Base-by-base conservation (phyloP, 2,329 filamentous ascomycete genomes). In the Paracamarosporium sp. region DNA sequence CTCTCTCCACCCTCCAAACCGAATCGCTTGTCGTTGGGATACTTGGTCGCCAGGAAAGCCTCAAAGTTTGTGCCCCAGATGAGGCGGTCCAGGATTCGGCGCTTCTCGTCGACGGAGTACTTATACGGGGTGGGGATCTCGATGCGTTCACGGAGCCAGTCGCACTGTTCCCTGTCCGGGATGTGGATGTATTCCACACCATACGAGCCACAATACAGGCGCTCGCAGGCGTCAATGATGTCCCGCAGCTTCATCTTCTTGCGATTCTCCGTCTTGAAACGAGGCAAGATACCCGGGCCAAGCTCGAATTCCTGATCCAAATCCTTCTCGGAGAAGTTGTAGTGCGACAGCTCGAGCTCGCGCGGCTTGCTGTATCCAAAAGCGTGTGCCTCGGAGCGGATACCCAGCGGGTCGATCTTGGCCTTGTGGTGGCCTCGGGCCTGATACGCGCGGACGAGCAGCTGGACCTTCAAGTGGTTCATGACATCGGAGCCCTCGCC, bases 41-140 rank as follows among this genome's bases (percentile, higher is more conserved):
- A 98, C 81, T 99, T 99, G 57, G 93, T 97, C 56, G 95, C 89
- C 67, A 96, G 83, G 86, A 99, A 99, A 59, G 88, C 82, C 82
- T 99, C 95, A 78, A 99, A 99, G 80, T 92, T 97, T 64, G 93
- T 96, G 77, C 92, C 94, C 95, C 95, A 99, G 79, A 99, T 99
- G 65, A 99, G 85, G 74, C 95, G 92, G 81, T 99, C 95, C 66
- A 99, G 86, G 68, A 99, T 97, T 67, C 95, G 89, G 74, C 95
- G 91, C 87, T 99, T 99, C 85, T 99, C 95, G 73, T 98, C 95
- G 59, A 97, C 90, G 0, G 92, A 96, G 83, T 97, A 98, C 80
- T 96, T 96, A 86, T 96, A 99, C 12, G 95, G 93, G 70, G 90
- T 87, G 44, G 94, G 94, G 50, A 98, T 90, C 82, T 99, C 95